phyloP scores from a whole-genome alignment of 371 early-diverging fungal species.

The Lichtheimia ornata region DNA sequence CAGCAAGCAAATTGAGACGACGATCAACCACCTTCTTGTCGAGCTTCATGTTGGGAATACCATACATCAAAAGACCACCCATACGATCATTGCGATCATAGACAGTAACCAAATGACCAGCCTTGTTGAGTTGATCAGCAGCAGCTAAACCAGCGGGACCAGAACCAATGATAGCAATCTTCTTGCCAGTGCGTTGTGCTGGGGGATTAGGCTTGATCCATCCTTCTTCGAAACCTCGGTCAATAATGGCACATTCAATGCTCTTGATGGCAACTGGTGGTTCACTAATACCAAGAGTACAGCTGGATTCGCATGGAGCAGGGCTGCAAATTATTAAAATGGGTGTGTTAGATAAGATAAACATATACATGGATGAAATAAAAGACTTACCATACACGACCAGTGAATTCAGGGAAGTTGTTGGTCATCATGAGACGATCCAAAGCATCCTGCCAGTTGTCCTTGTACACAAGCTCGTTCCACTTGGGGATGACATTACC shows the following conservation, averaged over 20 bases:
- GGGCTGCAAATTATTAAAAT: slow-evolving; percentile 67
- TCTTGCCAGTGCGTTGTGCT: slow-evolving; percentile 76
- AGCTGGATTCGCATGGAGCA: slow-evolving; percentile 82
- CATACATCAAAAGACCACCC: slow-evolving; percentile 96
- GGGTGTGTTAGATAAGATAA: background rate
- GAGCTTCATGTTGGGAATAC: slow-evolving; percentile 99
- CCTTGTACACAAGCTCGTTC: slow-evolving; percentile 94
- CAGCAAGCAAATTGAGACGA: slow-evolving; percentile 88
- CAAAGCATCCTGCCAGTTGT: slow-evolving; percentile 93
- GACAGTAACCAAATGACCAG: slow-evolving; percentile 92
- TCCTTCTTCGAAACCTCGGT: slow-evolving; percentile 91
- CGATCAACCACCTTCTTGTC: slow-evolving; percentile 94
- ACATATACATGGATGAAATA: slow-evolving; percentile 28
- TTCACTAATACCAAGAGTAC: slow-evolving; percentile 86
- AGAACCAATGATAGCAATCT: slow-evolving; percentile 89
- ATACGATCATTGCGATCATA: slow-evolving; percentile 95
- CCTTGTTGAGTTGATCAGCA: slow-evolving; percentile 96
- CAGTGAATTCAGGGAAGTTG: slow-evolving; percentile 96
- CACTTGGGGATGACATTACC: slow-evolving; percentile 98
- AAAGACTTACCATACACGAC: slow-evolving; percentile 30
- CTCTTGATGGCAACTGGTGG: slow-evolving; percentile 94
- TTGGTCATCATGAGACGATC: slow-evolving; percentile 93
- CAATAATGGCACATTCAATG: slow-evolving; percentile 96
- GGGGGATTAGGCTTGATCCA: slow-evolving; percentile 93
- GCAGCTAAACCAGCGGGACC: slow-evolving; percentile 96